Base-by-base conservation (phyloP, 2,329 filamentous ascomycete species). In the Seiridium cupressi region DNA sequence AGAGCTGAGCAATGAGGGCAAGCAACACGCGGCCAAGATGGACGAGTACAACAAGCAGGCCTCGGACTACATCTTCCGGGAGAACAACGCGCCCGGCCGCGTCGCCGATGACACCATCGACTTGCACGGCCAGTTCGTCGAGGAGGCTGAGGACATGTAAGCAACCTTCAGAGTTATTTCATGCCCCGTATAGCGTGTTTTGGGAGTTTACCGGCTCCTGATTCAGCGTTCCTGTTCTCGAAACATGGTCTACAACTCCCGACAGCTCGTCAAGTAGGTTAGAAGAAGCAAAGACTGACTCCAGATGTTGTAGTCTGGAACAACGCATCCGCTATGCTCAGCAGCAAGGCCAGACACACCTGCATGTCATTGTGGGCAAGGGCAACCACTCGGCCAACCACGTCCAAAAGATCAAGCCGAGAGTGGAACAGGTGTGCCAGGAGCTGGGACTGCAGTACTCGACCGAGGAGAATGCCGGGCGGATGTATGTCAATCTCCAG, bases 331-430 rank as follows among this genome's bases (percentile, higher is more conserved):
- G 86, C 66, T 88, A 91, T 66, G 93, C 93, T 61, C 86, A 87
- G 72, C 75, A 83, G 57, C 83, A 86, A 42, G 91, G 91, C 0
- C 89, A 96, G 78, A 86, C 81, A 26, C 92, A 97, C 77, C 79
- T 99, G 59, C 93, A 97, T 77, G 93, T 96, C 46, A 97, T 99
- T 70, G 94, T 98, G 36, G 95, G 95, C 70, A 96, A 94, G 76
- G 95, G 95, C 3, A 95, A 96, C 74, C 95, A 99, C 78, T 92
- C 88, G 55, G 80, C 78, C 8, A 85, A 88, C 65, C 90, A 95
- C 69, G 83, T 98, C 32, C 92, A 97, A 76, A 97, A 95, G 81
- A 88, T 99, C 75, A 97, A 96, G 78, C 95, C 95, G n/a, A 84
- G 91, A 62, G 92, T 98, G 48, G 93, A 98, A 78, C 84, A 91